Evolutionary conservation across 2,329 filamentous ascomycete genomes (phyloP).

Genomic region (Phialophora macrospora): DNA sequence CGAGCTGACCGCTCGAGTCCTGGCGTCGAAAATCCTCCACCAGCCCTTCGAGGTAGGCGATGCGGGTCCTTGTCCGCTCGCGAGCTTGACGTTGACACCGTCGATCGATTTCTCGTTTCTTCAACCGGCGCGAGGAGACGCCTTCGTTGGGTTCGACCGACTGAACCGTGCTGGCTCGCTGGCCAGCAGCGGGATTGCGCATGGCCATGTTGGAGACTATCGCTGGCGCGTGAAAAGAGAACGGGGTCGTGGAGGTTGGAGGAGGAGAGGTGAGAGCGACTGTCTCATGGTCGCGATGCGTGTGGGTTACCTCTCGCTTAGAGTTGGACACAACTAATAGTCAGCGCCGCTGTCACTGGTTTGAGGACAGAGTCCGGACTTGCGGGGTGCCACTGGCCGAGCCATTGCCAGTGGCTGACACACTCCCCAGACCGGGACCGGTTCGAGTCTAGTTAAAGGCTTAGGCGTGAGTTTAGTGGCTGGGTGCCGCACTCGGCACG

Average conservation of each 20-base stretch:
- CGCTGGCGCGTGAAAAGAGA: not conserved
- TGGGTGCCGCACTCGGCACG: not conserved
- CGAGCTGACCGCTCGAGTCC: slow-evolving; percentile 36
- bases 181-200: slow-evolving; percentile 4
- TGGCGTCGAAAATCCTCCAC: slow-evolving; percentile 37
- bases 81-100: slow-evolving; percentile 39
- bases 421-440: not conserved
- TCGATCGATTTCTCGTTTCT: slow-evolving; percentile 40
- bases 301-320: not conserved
- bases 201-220: slow-evolving; percentile 20
- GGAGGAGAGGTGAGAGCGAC: not conserved
- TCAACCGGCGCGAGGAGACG: slow-evolving; percentile 36
- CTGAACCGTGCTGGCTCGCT: slow-evolving; percentile 9
- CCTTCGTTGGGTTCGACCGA: slow-evolving; percentile 24
- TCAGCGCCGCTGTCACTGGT: not conserved
- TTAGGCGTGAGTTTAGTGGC: not conserved
- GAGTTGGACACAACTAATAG: not conserved
- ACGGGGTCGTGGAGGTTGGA: not conserved
- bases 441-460: not conserved
- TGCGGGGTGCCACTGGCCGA: not conserved
- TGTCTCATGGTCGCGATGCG: not conserved
- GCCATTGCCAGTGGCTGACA: not conserved
- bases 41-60: slow-evolving; percentile 39
- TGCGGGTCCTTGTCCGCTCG: slow-evolving; percentile 39
- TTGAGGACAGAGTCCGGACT: not conserved